A percentile compares a stretch with the other conserved stretches of the same genome.
Evolutionary conservation across 2,329 filamentous ascomycete species (phyloP).

Genomic region (Monilinia vaccinii-corymbosi): DNA sequence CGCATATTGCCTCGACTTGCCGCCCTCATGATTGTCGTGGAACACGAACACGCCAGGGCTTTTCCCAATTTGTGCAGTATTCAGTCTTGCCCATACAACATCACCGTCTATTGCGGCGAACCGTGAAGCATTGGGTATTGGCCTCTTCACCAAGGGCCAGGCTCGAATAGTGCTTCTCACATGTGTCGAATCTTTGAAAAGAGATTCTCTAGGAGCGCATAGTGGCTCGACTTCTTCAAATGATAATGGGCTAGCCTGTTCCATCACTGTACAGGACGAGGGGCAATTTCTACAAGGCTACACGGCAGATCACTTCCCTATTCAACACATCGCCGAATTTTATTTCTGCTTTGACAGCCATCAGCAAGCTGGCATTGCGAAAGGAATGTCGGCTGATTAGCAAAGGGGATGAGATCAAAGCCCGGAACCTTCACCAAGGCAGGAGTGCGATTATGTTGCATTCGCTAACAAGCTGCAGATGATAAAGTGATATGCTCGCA

Average conservation of each 20-base stretch:
- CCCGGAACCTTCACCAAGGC: neutral
- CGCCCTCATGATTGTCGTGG: neutral
- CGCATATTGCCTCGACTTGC: conserved; percentile 7
- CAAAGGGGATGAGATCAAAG: neutral
- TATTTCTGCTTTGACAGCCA: neutral
- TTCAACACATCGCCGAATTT: neutral
- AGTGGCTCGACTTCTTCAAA: neutral
- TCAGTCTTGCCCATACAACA: neutral
- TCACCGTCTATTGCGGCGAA: neutral
- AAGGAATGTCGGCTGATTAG: neutral
- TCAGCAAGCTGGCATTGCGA: neutral
- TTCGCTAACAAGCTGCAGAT: neutral
- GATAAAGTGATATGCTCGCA: neutral
- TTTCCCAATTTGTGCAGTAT: neutral
- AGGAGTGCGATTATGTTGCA: neutral
- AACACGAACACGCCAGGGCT: conserved; percentile 4
- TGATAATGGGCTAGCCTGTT: neutral
- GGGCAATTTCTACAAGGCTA: conserved; percentile 5
- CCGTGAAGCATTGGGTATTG: neutral
- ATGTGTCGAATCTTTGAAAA: neutral
- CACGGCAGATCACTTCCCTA: neutral
- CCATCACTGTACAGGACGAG: neutral
- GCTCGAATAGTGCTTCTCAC: neutral
- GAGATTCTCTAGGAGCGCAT: neutral
- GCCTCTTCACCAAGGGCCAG: neutral